A percentile compares a stretch with the other conserved stretches of the same genome.
phyloP scores from a whole-genome alignment of 83 land plant species.

The Thuja plicata region DNA sequence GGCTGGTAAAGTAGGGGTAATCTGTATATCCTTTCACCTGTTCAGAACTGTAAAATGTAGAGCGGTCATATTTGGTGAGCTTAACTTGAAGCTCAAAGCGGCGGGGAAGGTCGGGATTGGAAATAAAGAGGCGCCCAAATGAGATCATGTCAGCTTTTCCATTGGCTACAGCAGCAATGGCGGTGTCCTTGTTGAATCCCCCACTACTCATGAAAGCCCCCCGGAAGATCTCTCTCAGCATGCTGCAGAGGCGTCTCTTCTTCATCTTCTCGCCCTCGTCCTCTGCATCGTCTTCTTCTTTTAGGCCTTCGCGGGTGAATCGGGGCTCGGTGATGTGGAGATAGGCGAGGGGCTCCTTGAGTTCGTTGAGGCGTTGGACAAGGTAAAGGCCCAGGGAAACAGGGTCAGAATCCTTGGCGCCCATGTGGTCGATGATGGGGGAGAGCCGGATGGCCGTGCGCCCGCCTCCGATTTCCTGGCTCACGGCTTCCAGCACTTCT shows the following conservation, averaged over 20 bases:
- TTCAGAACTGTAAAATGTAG: conserved; percentile 15
- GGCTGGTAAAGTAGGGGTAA: conserved; percentile 16
- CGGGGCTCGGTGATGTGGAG: conserved; percentile 83
- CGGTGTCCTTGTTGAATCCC: conserved; percentile 15
- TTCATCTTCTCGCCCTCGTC: conserved; percentile 5
- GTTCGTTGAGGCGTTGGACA: conserved; percentile 43
- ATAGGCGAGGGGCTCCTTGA: conserved; percentile 42
- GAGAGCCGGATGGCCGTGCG: conserved; percentile 62
- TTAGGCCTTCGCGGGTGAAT: conserved; percentile 19
- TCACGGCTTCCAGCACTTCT: conserved; percentile 46
- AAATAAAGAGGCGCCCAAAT: conserved; percentile 15
- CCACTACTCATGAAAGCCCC: conserved; percentile 16
- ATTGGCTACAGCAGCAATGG: conserved; percentile 15
- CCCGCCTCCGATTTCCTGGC: conserved; percentile 46
- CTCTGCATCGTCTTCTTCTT: conserved; percentile 11
- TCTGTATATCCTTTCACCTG: conserved; percentile 20
- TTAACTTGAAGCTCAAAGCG: conserved; percentile 13
- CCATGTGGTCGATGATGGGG: conserved; percentile 79
- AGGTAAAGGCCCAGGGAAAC: conserved; percentile 51
- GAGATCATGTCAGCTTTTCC: conserved; percentile 18
- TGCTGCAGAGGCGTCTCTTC: not conserved
- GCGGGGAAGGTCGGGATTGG: conserved; percentile 22
- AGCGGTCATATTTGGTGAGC: conserved; percentile 19
- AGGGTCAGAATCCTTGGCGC: conserved; percentile 71
- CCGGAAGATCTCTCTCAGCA: not conserved